phyloP scores from a whole-genome alignment of 2,329 filamentous ascomycete genomes.

The Fusarium miscanthi region DNA sequence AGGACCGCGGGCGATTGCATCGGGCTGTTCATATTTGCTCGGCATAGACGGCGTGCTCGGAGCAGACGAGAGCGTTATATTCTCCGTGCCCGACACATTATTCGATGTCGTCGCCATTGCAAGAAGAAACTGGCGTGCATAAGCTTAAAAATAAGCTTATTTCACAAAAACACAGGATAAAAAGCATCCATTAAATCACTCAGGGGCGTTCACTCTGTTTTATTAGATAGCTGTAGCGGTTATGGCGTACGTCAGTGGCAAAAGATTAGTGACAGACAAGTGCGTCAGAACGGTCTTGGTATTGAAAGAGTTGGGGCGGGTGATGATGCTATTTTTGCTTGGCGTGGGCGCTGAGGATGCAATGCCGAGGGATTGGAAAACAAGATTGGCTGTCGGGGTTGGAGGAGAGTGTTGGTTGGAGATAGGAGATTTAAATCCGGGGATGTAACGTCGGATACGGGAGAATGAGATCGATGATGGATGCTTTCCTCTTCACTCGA shows the following conservation, averaged over 20 bases:
- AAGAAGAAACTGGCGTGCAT: background rate
- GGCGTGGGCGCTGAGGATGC: constrained; percentile 10
- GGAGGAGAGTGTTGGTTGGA: background rate
- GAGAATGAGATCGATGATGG: background rate
- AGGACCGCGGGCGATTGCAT: background rate
- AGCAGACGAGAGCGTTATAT: constrained; percentile 4
- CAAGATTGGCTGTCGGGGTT: constrained; percentile 6
- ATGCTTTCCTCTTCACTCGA: background rate
- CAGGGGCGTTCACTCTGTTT: background rate
- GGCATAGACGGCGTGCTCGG: constrained; percentile 11
- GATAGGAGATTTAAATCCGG: background rate
- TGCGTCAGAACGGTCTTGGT: background rate
- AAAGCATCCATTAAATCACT: background rate
- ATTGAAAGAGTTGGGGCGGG: background rate
- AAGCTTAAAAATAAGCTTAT: constrained; percentile 36
- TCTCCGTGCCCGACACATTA: background rate
- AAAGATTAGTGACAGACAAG: background rate
- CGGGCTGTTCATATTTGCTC: background rate
- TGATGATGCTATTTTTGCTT: constrained; percentile 28
- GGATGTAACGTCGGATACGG: background rate
- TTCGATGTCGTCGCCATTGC: background rate
- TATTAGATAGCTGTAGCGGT: background rate
- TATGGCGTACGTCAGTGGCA: constrained; percentile 22
- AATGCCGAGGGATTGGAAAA: constrained; percentile 13
- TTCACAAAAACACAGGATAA: background rate